These are phyloP conservation scores for Pichia cactophila DNA, from an alignment of 1,139 yeast species.

Conservation along the genomic window DNA sequence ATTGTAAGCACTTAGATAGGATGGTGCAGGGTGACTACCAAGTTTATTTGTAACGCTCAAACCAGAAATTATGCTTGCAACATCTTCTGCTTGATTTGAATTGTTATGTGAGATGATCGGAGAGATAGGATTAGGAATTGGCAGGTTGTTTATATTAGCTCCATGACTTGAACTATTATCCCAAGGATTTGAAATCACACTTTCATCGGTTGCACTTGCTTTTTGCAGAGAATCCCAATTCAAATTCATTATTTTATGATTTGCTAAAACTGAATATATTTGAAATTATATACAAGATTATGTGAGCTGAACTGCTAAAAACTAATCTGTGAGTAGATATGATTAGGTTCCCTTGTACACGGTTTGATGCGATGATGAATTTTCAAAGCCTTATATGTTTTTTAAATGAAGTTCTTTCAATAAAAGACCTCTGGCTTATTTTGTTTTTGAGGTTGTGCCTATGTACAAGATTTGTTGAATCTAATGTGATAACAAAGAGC, in stretches of 20 bases:
- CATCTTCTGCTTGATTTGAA: constrained; percentile 33
- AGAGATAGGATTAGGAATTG: constrained; percentile 19
- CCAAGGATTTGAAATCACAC: constrained; percentile 23
- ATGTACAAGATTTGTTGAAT: constrained; percentile 7
- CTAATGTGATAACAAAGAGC: too few relatives aligned
- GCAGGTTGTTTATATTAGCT: constrained; percentile 9
- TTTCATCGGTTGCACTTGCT: constrained; percentile 20
- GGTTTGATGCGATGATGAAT: not conserved
- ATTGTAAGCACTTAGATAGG: constrained; percentile 14
- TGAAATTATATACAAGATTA: not conserved
- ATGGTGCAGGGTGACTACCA: not conserved
- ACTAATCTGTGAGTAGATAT: not conserved
- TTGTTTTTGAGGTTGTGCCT: not conserved
- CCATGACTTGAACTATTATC: constrained; percentile 20
- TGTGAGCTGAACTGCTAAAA: too few relatives aligned
- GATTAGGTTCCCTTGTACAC: not conserved
- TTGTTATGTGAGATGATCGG: constrained; percentile 11
- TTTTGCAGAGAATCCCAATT: constrained; percentile 20
- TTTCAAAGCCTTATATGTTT: not conserved
- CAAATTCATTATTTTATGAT: constrained; percentile 13
- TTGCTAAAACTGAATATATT: not conserved
- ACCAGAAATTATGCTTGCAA: constrained; percentile 38
- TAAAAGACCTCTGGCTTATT: too few relatives aligned
- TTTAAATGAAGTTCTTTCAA: too few relatives aligned
- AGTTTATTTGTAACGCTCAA: constrained; percentile 26